phyloP scores from a whole-genome alignment of 2,329 filamentous ascomycete genomes.

The Cercospora brassicicola region DNA sequence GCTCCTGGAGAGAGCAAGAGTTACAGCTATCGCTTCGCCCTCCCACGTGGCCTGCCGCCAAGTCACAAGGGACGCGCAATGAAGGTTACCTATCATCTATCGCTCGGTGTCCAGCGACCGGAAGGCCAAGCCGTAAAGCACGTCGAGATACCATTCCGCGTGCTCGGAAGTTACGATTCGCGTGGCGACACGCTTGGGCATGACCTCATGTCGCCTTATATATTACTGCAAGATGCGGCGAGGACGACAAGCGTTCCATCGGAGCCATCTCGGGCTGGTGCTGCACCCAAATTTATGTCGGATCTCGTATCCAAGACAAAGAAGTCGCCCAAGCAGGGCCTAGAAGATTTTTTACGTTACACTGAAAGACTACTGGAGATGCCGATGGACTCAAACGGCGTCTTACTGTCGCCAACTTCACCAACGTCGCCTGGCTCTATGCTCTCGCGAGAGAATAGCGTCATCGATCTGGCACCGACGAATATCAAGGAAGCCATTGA shows the following conservation, averaged over 20 bases:
- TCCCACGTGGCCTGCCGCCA: constrained; percentile 87
- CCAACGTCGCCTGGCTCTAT: constrained; percentile 53
- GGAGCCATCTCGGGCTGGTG: constrained; percentile 14
- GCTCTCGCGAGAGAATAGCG: constrained; percentile 45
- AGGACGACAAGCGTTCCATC: constrained; percentile 47
- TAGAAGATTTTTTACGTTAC: constrained; percentile 71
- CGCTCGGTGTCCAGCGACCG: constrained; percentile 86
- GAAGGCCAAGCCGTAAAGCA: constrained; percentile 80
- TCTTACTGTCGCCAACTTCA: constrained; percentile 71
- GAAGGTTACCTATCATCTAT: constrained; percentile 87
- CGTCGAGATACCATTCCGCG: constrained; percentile 89
- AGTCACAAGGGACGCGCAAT: constrained; percentile 88
- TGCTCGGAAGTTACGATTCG: constrained; percentile 88
- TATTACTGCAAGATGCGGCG: constrained; percentile 81
- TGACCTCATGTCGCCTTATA: constrained; percentile 91
- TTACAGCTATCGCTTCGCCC: constrained; percentile 80
- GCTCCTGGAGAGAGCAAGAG: constrained; percentile 83
- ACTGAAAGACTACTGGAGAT: constrained; percentile 71
- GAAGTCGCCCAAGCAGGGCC: constrained; percentile 35
- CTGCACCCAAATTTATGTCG: constrained; percentile 22
- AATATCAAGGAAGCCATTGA: constrained; percentile 84
- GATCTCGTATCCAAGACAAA: constrained; percentile 40
- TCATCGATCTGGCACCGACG: constrained; percentile 49
- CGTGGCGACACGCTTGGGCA: constrained; percentile 87
- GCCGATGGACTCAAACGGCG: constrained; percentile 55